phyloP scores from a whole-genome alignment of 768 basidiomycete species.

The Mycena kentingensis region DNA sequence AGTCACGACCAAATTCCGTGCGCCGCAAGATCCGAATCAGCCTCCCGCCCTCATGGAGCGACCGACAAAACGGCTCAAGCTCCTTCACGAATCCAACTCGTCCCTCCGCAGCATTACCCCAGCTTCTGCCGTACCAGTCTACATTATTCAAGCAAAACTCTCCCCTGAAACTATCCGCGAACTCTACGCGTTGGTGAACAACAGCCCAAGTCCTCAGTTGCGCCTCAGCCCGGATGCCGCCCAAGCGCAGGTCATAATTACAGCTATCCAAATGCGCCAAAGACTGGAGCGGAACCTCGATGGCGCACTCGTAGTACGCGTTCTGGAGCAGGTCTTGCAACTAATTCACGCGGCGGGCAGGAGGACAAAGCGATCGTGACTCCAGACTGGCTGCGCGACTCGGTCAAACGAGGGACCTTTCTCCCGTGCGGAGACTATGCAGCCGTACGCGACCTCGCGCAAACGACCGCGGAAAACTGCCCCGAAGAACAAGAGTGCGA shows the following conservation, averaged over 20 bases:
- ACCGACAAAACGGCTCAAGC: too few species aligned
- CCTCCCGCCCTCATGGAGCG: too few species aligned
- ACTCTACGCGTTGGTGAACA: neutral
- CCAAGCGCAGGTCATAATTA: conserved; percentile 67
- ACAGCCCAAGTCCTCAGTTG: conserved; percentile 21
- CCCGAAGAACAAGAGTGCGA: conserved; percentile 36
- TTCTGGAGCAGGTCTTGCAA: too few species aligned
- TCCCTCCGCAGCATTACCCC: neutral
- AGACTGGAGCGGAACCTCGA: conserved; percentile 70
- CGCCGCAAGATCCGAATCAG: too few species aligned
- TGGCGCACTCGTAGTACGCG: conserved; percentile 66
- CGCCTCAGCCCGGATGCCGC: conserved; percentile 41
- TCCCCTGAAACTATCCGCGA: conserved; percentile 20
- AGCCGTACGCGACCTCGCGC: conserved; percentile 53
- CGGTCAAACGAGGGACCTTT: conserved; percentile 42
- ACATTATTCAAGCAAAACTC: conserved; percentile 43
- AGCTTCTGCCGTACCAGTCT: conserved; percentile 28
- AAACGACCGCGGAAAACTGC: conserved; percentile 48
- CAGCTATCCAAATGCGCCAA: conserved; percentile 63
- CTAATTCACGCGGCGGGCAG: conserved; percentile 43
- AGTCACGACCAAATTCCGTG: too few species aligned
- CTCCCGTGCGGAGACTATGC: conserved; percentile 59
- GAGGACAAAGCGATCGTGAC: conserved; percentile 68
- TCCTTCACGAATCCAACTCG: too few species aligned
- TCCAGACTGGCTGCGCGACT: conserved; percentile 70